phyloP scores from a whole-genome alignment of 371 early-diverging fungal species.

The Apophysomyces ossiformis region DNA sequence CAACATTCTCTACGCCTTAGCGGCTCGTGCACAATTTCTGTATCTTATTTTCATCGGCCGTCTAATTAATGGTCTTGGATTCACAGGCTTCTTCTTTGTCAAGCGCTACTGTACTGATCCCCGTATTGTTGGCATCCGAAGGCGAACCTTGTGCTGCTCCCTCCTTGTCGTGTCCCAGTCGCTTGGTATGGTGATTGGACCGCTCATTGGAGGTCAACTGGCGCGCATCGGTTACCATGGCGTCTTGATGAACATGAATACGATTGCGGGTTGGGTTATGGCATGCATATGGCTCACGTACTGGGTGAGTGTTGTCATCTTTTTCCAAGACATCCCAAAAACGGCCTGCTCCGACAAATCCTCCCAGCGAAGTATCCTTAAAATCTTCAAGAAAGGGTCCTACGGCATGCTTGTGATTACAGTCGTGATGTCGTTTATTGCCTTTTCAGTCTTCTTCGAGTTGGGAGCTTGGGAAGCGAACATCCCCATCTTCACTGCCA shows the following conservation, averaged over 20 bases:
- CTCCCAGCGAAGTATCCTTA: not conserved
- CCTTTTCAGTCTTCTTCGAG: constrained; percentile 1
- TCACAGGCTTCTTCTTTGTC: not conserved
- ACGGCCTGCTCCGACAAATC: not conserved
- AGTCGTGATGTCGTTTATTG: constrained; percentile 1
- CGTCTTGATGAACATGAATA: constrained; percentile 8
- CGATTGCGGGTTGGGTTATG: constrained; percentile 4
- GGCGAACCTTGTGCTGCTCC: not conserved
- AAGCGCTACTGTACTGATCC: constrained; percentile 6
- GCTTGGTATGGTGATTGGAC: constrained; percentile 2
- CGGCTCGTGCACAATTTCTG: not conserved
- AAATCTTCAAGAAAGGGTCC: not conserved
- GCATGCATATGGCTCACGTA: not conserved
- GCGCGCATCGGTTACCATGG: not conserved
- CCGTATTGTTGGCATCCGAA: constrained; percentile 3
- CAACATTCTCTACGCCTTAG: not conserved
- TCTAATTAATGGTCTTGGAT: not conserved
- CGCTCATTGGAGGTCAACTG: not conserved
- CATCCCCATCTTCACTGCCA: constrained; percentile 2
- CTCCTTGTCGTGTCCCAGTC: not conserved
- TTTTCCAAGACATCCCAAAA: constrained; percentile 1
- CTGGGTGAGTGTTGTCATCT: not conserved
- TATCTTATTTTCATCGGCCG: constrained; percentile 3
- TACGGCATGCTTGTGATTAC: constrained; percentile 4
- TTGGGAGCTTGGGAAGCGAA: constrained; percentile 3